A percentile compares a stretch with the other conserved stretches of the same genome.
phyloP scores from a whole-genome alignment of 768 basidiomycete species.

The Amyloporia xantha region DNA sequence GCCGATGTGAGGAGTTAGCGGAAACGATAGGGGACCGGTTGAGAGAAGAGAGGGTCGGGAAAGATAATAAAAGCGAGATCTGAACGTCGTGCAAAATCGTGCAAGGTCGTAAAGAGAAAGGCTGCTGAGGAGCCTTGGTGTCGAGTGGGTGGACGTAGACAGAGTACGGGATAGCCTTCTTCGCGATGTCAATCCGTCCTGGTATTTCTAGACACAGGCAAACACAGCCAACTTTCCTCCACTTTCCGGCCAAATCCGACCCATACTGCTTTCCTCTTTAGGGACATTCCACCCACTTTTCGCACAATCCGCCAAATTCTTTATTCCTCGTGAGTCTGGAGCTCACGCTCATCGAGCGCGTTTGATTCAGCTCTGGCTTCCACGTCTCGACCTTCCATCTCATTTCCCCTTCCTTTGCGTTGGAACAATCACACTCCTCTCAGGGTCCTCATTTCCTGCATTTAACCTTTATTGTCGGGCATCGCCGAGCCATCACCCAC shows the following conservation, averaged over 20 bases:
- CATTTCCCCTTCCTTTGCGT: not conserved
- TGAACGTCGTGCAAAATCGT: slow-evolving; percentile 63
- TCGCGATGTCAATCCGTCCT: slow-evolving; percentile 12
- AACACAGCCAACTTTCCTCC: slow-evolving; percentile 13
- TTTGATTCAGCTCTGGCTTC: no score
- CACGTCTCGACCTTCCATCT: no score
- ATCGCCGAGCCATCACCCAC: not conserved
- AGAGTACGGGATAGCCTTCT: slow-evolving; percentile 20
- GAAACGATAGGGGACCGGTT: slow-evolving; percentile 23
- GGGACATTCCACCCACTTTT: not conserved
- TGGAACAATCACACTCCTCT: not conserved
- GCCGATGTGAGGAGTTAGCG: slow-evolving; percentile 24
- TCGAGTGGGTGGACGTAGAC: slow-evolving; percentile 16
- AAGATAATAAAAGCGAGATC: slow-evolving; percentile 36
- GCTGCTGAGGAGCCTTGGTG: slow-evolving; percentile 13
- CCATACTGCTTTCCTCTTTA: not conserved
- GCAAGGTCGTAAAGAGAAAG: slow-evolving; percentile 30
- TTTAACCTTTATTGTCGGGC: not conserved
- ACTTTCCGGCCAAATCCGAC: slow-evolving; percentile 8
- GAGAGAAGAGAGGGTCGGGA: slow-evolving; percentile 30
- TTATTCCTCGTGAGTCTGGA: no score
- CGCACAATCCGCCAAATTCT: slow-evolving; percentile 1
- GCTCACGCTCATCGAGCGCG: no score
- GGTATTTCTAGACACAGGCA: slow-evolving; percentile 18
- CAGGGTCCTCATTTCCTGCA: not conserved